Conservation (phyloP, 345 rosid species). For the Arabis hirsuta region DNA sequence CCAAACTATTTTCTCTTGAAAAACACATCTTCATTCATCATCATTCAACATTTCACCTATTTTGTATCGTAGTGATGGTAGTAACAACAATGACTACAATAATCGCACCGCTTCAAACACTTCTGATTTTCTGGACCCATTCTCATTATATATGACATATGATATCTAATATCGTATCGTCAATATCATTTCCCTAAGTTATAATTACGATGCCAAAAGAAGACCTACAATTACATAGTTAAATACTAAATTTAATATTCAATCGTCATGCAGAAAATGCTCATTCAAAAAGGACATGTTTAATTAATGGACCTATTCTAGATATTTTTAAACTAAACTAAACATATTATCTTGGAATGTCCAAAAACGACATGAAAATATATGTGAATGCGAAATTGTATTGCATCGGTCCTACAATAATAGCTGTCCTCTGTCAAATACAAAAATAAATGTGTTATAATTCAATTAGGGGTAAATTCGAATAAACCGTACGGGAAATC, state of each 20-base stretch:
- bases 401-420: constrained; percentile 42
- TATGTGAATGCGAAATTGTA: constrained; percentile 40
- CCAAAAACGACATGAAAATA: constrained; percentile 40
- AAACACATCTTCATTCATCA: not conserved
- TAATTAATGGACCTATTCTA: constrained; percentile 24
- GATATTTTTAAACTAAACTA: constrained; percentile 21
- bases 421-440: constrained; percentile 42
- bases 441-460: constrained; percentile 9
- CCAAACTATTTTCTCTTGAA: not conserved
- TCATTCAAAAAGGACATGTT: constrained; percentile 7
- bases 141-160: not conserved
- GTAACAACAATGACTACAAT: constrained; percentile 13
- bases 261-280: constrained; percentile 5
- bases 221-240: not conserved
- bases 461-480: not conserved
- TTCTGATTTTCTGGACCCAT: not conserved
- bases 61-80: constrained; percentile 16
- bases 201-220: not conserved
- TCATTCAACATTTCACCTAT: constrained; percentile 12
- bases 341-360: constrained; percentile 33
- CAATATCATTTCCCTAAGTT: not conserved
- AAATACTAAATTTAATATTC: not conserved
- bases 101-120: constrained; percentile 36
- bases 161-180: not conserved
- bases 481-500: constrained; percentile 25